Base-by-base conservation (phyloP, 192 early-diverging fungal species). In the Backusella mclennaniae region DNA sequence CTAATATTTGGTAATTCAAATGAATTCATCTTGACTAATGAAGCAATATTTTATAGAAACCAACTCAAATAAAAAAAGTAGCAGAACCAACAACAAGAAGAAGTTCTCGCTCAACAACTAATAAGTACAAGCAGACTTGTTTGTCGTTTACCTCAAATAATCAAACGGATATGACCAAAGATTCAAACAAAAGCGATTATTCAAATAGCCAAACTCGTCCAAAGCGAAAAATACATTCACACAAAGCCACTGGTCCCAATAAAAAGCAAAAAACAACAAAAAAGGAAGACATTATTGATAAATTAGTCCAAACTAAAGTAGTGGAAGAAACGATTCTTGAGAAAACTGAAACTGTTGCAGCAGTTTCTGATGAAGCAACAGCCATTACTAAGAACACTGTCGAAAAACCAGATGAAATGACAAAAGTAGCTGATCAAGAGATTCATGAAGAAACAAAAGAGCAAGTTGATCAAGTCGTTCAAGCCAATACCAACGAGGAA, bases 181-280 rank as follows among this genome's bases (percentile, higher is more conserved):
- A 59, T 59, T 23, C 21, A 21, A 59, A 59, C 23, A 19, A 12
- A 14, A 63, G 26, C 9, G 56, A 63, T 63, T 11, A 29, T 14
- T 63, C 23, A 29, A 3, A 63, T 12, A 26, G 12, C 4, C 11
- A 26, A 63, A 29, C 23, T 29, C 56, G 6, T 14, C 23, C 56
- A 23, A 63, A 63, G n/a, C 56, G 56, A 63, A 63, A 63, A 63
- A 4, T 63, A 63, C 11, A 63, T 26, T 12, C 56, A 29, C 9
- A 26, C 3, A 9, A 63, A 14, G 4, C 56, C 26, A 29, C 7
- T 29, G n/a, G 26, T 12, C 26, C 56, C 23, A 63, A 69, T 38
- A 69, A 69, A 41, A 69, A 69, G 8, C 19, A 69, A 39, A 38
- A 69, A 69, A 39, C 68, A 69, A 11, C 68, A 39, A 21, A 23